Evolutionary conservation across 129 eudicot species (phyloP), one percentile per base, ranked within the genome.

Genomic region (Dittrichia graveolens): DNA sequence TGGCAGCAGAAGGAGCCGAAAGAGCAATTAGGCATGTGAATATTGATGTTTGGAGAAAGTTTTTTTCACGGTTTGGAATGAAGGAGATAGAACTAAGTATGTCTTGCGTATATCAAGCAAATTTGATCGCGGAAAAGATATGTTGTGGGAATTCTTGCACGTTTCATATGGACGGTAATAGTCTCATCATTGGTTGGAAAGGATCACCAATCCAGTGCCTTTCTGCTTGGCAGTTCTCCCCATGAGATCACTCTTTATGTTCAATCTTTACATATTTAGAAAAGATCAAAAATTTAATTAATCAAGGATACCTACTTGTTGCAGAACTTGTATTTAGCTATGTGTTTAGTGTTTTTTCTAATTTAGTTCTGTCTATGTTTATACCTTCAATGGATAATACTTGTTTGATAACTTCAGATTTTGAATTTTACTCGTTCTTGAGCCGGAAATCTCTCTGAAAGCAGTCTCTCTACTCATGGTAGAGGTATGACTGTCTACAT

Each of bases 141-240:
- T 5, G 74, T 16, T 65, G 76, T 73, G 81, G 78, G 11, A 67
- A 72, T 43, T 82, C 74, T 46, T 89, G 86, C 71, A 78, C 92
- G 4, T 72, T 89, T 18, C 77, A 84, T 40, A 74, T 38, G 78
- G 69, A 86, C 49, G 89, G 81, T 1, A 62, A 84, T 15, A 16
- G 74, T 61, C 66, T 89, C 4, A 35, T 73, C 39, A 50, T 89
- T 4, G 88, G 92, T 56, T 89, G 96, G 96, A 89, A 86, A 68
- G 92, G 88, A 63, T 78, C 84, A 9, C 88, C 92, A 4, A 49
- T 86, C 47, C 54, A 59, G 37, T 75, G 69, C 41, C 61, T 84
- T 61, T 82, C 96, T 7, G 83, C 80, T 34, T 89, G 90, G 92
- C 84, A 67, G 60, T 82, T 86, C 50, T 43, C 31, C 31, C 31